phyloP scores from a whole-genome alignment of 1,284 basidiomycete species.

The Ceratobasidium sp. region DNA sequence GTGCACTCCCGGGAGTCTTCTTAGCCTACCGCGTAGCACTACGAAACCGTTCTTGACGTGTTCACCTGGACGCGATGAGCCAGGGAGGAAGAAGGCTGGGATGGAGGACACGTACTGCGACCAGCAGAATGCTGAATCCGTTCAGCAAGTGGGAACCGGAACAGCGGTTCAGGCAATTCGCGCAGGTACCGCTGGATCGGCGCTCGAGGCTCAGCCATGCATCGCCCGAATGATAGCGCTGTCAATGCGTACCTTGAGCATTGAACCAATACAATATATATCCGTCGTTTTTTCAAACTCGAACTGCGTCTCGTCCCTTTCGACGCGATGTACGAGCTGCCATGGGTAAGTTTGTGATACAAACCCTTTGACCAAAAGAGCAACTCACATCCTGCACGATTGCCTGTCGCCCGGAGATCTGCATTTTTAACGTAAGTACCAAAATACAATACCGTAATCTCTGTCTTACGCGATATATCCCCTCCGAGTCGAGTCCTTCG shows the following conservation, averaged over 20 bases:
- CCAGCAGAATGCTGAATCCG: conserved; percentile 70
- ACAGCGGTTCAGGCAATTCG: conserved; percentile 64
- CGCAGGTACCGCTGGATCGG: conserved; percentile 79
- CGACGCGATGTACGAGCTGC: conserved; percentile 87
- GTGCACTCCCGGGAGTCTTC: conserved; percentile 85
- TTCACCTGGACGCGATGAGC: conserved; percentile 61
- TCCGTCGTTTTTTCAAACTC: conserved; percentile 80
- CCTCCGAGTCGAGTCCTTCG: conserved; percentile 79
- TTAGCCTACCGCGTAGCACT: conserved; percentile 81
- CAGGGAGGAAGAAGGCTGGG: conserved; percentile 19
- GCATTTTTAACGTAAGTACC: conserved; percentile 42
- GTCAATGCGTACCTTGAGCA: conserved; percentile 78
- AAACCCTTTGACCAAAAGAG: conserved; percentile 20
- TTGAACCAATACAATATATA: conserved; percentile 86
- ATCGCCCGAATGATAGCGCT: conserved; percentile 9
- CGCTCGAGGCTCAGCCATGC: background rate
- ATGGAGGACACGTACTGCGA: conserved; percentile 61
- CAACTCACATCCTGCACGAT: conserved; percentile 77
- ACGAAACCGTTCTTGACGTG: conserved; percentile 78
- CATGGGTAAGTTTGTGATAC: conserved; percentile 38
- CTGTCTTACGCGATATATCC: conserved; percentile 78
- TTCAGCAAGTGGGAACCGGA: conserved; percentile 47
- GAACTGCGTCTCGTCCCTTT: conserved; percentile 89
- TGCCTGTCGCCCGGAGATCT: conserved; percentile 88
- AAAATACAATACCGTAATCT: background rate